A percentile compares a stretch with the other conserved stretches of the same genome.
These are phyloP conservation scores for Thoreauomyces humboldtii DNA, from an alignment of 192 early-diverging fungal species.

Conservation along the genomic window DNA sequence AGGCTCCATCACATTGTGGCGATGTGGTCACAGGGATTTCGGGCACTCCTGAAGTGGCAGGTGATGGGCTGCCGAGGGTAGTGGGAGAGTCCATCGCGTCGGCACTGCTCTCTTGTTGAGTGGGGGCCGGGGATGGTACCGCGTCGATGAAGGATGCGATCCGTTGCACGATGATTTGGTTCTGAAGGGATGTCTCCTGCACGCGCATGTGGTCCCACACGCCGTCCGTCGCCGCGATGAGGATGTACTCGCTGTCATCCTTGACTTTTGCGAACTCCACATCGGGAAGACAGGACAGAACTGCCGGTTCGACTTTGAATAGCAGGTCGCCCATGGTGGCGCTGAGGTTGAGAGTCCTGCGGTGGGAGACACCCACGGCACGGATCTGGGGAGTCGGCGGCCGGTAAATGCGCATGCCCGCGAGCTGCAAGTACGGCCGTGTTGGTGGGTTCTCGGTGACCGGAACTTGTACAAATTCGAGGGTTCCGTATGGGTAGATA, in stretches of 20 bases:
- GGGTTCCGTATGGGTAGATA: conserved; percentile 45
- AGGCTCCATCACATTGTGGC: background rate
- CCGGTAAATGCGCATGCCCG: conserved; percentile 50
- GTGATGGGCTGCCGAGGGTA: background rate
- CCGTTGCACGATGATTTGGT: conserved; percentile 1
- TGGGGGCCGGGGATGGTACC: background rate
- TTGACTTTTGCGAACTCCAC: conserved; percentile 47
- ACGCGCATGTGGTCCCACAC: conserved; percentile 59
- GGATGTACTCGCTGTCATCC: conserved; percentile 33
- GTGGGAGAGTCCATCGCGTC: background rate
- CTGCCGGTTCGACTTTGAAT: conserved; percentile 60
- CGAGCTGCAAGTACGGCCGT: conserved; percentile 47
- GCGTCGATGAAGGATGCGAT: conserved; percentile 4
- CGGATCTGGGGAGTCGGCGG: conserved; percentile 42
- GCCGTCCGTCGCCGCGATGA: conserved; percentile 57
- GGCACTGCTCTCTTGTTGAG: background rate
- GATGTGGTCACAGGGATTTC: background rate
- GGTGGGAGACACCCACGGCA: conserved; percentile 53
- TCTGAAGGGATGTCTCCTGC: conserved; percentile 17
- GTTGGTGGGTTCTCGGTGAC: conserved; percentile 12
- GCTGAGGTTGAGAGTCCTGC: conserved; percentile 57
- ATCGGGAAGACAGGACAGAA: conserved; percentile 49
- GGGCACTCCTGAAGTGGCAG: background rate
- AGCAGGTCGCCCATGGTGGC: conserved; percentile 63
- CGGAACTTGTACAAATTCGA: conserved; percentile 32